Percentiles rank a stretch among this genome's conserved stretches.
phyloP scores from a whole-genome alignment of 345 rosid species.

The Dipteronia sinensis region DNA sequence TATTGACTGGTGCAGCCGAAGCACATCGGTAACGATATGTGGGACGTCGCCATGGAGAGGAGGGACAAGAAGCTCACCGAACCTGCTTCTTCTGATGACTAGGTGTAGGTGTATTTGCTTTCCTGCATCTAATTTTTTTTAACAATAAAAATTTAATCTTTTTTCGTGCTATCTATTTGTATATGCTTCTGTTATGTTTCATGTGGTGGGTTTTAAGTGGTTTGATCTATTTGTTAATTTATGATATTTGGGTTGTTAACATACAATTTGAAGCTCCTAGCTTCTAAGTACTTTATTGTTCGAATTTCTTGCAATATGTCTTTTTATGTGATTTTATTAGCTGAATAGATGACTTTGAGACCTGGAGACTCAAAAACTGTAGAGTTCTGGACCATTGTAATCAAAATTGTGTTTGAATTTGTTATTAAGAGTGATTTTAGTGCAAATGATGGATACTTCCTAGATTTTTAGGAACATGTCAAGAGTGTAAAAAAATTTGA shows the following conservation, averaged over 20 bases:
- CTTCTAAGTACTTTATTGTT: neutral
- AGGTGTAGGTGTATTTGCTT: conserved; percentile 22
- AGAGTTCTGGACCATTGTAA: neutral
- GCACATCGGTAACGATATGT: conserved; percentile 87
- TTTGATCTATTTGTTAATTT: neutral
- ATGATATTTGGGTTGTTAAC: neutral
- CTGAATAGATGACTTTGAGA: neutral
- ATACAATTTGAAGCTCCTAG: neutral
- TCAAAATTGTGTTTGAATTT: neutral
- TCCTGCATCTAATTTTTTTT: conserved; percentile 6
- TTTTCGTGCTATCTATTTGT: neutral
- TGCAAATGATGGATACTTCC: neutral
- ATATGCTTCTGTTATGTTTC: neutral
- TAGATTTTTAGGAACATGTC: neutral
- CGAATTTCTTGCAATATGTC: no score
- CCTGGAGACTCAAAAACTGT: neutral
- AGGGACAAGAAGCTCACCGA: conserved; percentile 89
- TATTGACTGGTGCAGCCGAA: conserved; percentile 57
- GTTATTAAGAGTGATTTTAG: neutral
- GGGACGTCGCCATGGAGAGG: conserved; percentile 97
- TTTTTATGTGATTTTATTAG: neutral
- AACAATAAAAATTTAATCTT: neutral
- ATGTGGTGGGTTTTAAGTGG: neutral
- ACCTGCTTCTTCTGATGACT: conserved; percentile 51
- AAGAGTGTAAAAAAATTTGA: no score